phyloP scores from a whole-genome alignment of 2,329 filamentous ascomycete genomes.

The Epichloe aotearoae region DNA sequence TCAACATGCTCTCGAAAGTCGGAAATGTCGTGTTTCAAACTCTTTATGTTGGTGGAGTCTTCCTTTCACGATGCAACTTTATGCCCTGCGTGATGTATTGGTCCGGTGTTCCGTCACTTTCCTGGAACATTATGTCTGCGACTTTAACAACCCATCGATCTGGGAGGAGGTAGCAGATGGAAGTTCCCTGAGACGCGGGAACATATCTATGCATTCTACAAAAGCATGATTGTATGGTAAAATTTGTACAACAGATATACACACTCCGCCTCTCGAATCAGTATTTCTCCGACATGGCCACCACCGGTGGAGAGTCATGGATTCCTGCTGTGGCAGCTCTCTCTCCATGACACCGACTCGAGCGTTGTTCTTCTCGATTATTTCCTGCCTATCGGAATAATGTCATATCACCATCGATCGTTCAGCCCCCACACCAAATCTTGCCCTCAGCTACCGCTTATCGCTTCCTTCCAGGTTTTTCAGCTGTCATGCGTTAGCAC shows the following conservation, averaged over 20 bases:
- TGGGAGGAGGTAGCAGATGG: too few relatives aligned
- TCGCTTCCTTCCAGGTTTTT: slow-evolving; percentile 18
- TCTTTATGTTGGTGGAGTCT: too few relatives aligned
- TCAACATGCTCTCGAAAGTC: neutral
- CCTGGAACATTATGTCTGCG: neutral
- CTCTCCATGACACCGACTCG: too few relatives aligned
- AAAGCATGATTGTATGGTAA: neutral
- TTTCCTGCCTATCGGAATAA: neutral
- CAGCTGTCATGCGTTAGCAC: slow-evolving; percentile 11
- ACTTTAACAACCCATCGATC: neutral
- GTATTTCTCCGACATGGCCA: neutral
- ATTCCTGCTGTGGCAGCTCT: neutral
- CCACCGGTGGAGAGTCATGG: neutral
- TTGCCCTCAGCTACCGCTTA: slow-evolving; percentile 6
- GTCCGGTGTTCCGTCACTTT: too few relatives aligned
- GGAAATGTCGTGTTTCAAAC: neutral
- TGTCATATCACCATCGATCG: neutral
- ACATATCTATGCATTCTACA: neutral
- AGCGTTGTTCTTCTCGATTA: neutral
- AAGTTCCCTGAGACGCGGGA: neutral
- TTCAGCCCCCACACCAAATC: neutral
- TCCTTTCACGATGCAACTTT: neutral
- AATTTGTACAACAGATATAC: neutral
- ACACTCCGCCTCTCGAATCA: neutral
- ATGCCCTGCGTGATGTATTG: too few relatives aligned